These are phyloP conservation scores for Leccinum obscurum DNA, from an alignment of 768 basidiomycete genomes.

Conservation along the genomic window DNA sequence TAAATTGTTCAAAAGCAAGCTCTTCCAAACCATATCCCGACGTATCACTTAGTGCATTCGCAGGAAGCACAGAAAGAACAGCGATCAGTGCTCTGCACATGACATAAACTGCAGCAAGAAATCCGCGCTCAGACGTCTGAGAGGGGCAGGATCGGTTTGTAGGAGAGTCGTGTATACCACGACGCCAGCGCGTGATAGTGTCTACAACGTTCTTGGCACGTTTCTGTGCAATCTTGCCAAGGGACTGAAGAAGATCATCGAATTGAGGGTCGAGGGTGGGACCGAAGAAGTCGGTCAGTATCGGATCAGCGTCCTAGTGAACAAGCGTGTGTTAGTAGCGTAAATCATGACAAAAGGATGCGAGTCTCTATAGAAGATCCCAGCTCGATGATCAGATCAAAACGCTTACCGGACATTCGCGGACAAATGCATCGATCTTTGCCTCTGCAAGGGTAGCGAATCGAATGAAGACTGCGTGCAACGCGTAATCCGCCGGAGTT, in stretches of 20 bases:
- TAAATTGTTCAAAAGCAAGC: slow-evolving; percentile 84
- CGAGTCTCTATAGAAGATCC: neutral
- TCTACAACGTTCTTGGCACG: slow-evolving; percentile 84
- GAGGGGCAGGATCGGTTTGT: slow-evolving; percentile 32
- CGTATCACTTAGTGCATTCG: slow-evolving; percentile 75
- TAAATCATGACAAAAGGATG: neutral
- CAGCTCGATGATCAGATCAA: neutral
- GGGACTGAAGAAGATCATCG: slow-evolving; percentile 80
- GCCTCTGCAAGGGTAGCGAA: slow-evolving; percentile 79
- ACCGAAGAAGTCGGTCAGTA: slow-evolving; percentile 68
- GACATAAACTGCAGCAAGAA: slow-evolving; percentile 85
- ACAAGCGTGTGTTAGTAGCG: slow-evolving; percentile 5
- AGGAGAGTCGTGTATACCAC: slow-evolving; percentile 67
- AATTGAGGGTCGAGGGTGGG: slow-evolving; percentile 73
- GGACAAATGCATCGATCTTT: slow-evolving; percentile 77
- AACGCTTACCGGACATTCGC: slow-evolving; percentile 59
- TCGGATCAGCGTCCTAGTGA: slow-evolving; percentile 64
- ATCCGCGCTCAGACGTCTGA: slow-evolving; percentile 59
- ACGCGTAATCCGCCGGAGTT: slow-evolving; percentile 84
- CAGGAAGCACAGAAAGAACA: slow-evolving; percentile 68
- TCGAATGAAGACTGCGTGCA: slow-evolving; percentile 85
- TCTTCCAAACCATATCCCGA: slow-evolving; percentile 84
- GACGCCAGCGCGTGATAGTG: slow-evolving; percentile 84
- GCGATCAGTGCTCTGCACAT: slow-evolving; percentile 85
- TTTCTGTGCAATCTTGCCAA: slow-evolving; percentile 84